Evolutionary conservation across 129 eudicot species (phyloP).

Genomic region (Lactuca saligna): DNA sequence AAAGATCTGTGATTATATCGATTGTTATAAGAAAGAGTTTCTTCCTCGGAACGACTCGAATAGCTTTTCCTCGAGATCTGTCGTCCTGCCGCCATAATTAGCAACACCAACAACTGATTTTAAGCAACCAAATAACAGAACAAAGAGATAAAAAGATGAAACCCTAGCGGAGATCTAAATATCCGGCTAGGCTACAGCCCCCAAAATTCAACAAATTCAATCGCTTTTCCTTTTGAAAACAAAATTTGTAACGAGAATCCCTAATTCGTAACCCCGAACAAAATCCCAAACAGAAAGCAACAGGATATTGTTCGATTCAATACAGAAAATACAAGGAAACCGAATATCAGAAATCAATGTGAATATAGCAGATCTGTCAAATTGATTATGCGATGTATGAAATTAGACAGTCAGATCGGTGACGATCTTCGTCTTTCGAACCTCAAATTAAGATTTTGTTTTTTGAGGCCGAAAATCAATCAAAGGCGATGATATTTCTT

Average conservation of each 20-base stretch:
- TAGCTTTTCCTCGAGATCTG: conserved; percentile 23
- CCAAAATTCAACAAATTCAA: conserved; percentile 7
- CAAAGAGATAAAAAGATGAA: conserved; percentile 13
- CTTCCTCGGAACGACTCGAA: conserved; percentile 21
- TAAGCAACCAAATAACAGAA: conserved; percentile 34
- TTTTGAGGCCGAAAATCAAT: conserved; percentile 27
- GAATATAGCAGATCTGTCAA: conserved; percentile 19
- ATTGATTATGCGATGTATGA: conserved; percentile 22
- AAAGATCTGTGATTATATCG: background rate
- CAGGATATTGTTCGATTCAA: conserved; percentile 14
- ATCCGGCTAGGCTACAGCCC: background rate
- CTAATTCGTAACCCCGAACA: background rate
- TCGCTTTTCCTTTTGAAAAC: background rate
- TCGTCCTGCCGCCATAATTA: conserved; percentile 50
- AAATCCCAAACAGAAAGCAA: background rate
- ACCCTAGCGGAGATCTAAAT: conserved; percentile 29
- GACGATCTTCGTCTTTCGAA: conserved; percentile 25
- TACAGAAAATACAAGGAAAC: background rate
- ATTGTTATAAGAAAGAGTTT: conserved; percentile 3
- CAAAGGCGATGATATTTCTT: conserved; percentile 37
- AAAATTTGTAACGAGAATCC: conserved; percentile 11
- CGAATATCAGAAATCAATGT: background rate
- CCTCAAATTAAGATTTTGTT: conserved; percentile 21
- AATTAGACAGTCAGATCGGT: conserved; percentile 19
- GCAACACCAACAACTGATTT: conserved; percentile 34